A percentile compares a stretch with the other conserved stretches of the same genome.
Conservation (phyloP, 768 basidiomycete species). For the Hygrophoropsis aurantiaca region DNA sequence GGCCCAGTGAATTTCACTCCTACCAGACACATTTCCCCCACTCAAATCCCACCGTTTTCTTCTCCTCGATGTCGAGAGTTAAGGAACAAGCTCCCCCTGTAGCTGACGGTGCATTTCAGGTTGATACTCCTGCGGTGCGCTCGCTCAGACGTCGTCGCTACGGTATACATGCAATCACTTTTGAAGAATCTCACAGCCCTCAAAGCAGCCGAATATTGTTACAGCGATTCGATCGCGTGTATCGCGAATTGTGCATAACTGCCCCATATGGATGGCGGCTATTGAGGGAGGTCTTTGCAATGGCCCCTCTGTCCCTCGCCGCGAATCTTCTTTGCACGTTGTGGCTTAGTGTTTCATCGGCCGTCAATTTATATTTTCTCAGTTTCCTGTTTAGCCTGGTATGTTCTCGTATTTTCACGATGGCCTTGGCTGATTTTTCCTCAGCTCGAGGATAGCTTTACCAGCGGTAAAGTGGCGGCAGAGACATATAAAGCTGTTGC, state of each 20-base stretch:
- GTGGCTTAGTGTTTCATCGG: constrained; percentile 32
- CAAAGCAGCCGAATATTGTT: neutral
- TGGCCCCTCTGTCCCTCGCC: constrained; percentile 18
- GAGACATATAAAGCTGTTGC: constrained; percentile 20
- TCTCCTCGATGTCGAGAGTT: neutral
- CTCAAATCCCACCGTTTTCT: neutral
- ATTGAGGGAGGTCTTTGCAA: constrained; percentile 15
- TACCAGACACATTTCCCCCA: no score
- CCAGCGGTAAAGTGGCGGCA: neutral
- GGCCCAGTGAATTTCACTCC: neutral
- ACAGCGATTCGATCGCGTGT: no score
- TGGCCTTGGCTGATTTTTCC: neutral
- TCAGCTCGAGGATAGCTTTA: constrained; percentile 15
- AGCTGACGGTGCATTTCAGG: neutral
- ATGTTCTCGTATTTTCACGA: neutral
- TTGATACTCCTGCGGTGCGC: neutral
- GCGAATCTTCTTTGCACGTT: constrained; percentile 26
- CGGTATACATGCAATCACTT: constrained; percentile 22
- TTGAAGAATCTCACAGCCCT: constrained; percentile 12
- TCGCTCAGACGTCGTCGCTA: constrained; percentile 12
- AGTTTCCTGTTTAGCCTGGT: constrained; percentile 29
- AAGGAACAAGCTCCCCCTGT: neutral
- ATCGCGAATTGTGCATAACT: neutral
- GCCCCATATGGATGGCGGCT: constrained; percentile 6
- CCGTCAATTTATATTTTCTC: constrained; percentile 35